Base-by-base conservation (phyloP, 202 grass and related monocot species). In the Dendrocalamus latiflorus region DNA sequence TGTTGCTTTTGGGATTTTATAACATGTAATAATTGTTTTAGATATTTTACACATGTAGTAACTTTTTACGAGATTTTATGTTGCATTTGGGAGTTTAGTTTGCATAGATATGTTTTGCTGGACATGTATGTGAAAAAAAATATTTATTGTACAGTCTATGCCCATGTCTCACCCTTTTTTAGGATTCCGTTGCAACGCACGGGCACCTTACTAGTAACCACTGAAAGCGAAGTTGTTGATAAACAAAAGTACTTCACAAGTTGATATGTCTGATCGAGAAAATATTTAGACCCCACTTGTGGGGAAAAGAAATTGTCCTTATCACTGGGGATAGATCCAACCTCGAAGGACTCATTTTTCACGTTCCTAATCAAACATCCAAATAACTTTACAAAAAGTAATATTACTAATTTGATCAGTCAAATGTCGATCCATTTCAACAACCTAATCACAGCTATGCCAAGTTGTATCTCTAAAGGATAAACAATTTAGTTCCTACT, bases 341-440 rank as follows among this genome's bases (percentile, higher is more conserved):
- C 49, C 22, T 55, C 16, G 56, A 76, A 45, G 8, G 75, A 34
- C 53, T 33, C 54, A 43, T 67, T 65, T 78, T 85, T 80, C 58
- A 75, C 38, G 49, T 12, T 48, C n/a, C 26, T 48, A 74, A 85
- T 47, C 58, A 9, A 55, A 37, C 26, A 81, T 20, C 6, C 2
- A 33, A 74, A 18, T 59, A 26, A 67, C 28, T 59, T 80, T 58
- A 9, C 26, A 80, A 70, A 20, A 60, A 42, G 28, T 64, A 49
- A 9, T 47, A 49, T 60, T 21, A 48, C 9, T 8, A 63, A 48
- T 64, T 55, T 44, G 30, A 65, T 22, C 9, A 1, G 33, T 33
- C 65, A 77, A 57, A 71, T 11, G 37, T 24, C 3, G 37, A 73
- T 36, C 59, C 68, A 33, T 30, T 70, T 51, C 17, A 63, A 17